Percentiles rank a stretch among this genome's conserved stretches.
These are phyloP conservation scores for Zygoascus ofunaensis DNA, from an alignment of 805 yeast genomes.

Conservation along the genomic window DNA sequence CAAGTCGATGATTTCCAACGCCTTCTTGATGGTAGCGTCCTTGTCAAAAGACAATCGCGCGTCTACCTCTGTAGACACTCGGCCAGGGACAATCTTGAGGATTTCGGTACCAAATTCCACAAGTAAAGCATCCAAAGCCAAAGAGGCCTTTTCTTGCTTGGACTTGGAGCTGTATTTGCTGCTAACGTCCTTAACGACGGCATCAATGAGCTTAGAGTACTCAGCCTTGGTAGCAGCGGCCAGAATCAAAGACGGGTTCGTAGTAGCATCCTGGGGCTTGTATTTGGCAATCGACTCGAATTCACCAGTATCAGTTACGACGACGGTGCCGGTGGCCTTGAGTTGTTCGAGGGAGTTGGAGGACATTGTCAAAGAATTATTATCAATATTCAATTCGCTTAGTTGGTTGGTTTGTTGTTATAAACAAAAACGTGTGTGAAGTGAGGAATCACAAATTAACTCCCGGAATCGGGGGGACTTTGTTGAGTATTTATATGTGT, in stretches of 20 bases:
- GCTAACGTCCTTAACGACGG: constrained; percentile 82
- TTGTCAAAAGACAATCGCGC: constrained; percentile 96
- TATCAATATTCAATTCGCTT: too few relatives aligned
- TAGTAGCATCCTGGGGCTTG: constrained; percentile 98
- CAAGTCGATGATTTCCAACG: constrained; percentile 77
- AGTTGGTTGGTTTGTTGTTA: neutral
- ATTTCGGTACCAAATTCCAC: constrained; percentile 96
- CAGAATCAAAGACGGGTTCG: constrained; percentile 94
- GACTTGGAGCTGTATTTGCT: constrained; percentile 31
- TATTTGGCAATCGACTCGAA: constrained; percentile 95
- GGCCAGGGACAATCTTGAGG: constrained; percentile 91
- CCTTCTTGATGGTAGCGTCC: constrained; percentile 89
- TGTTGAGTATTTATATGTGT: neutral
- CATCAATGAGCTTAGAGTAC: constrained; percentile 82
- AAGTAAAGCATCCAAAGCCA: constrained; percentile 84
- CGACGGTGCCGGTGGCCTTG: constrained; percentile 90
- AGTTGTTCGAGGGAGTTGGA: constrained; percentile 78
- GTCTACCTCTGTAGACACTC: constrained; percentile 98
- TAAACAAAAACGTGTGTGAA: neutral
- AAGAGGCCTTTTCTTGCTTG: constrained; percentile 48
- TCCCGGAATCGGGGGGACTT: neutral
- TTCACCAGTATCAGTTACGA: constrained; percentile 98
- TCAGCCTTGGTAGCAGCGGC: constrained; percentile 90
- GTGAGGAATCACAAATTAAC: neutral
- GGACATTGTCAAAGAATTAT: too few relatives aligned